These are phyloP conservation scores for Pseudopithomyces maydicus DNA, from an alignment of 2,329 filamentous ascomycete genomes.

Conservation along the genomic window DNA sequence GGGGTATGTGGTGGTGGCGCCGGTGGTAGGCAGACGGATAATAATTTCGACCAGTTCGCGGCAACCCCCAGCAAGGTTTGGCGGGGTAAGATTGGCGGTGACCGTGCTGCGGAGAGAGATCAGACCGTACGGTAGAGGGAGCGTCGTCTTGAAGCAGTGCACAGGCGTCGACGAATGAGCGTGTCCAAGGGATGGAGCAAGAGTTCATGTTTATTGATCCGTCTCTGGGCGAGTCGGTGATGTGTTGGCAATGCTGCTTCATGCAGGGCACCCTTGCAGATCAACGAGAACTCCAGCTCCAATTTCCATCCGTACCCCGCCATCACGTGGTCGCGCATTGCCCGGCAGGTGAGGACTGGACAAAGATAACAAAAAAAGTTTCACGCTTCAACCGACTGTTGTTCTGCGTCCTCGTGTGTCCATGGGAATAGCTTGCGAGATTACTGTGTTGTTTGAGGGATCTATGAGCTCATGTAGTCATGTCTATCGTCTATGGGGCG, in stretches of 20 bases:
- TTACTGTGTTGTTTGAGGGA: background rate
- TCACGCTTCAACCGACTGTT: no score
- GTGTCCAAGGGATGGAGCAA: conserved; percentile 36
- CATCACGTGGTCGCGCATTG: conserved; percentile 14
- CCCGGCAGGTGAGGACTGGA: no score
- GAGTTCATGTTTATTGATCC: conserved; percentile 20
- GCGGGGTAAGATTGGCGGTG: conserved; percentile 11
- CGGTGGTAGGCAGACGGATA: background rate
- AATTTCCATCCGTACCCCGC: background rate
- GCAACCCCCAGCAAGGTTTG: background rate
- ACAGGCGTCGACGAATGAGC: conserved; percentile 31
- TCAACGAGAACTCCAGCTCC: background rate
- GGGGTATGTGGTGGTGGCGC: background rate
- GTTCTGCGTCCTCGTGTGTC: background rate
- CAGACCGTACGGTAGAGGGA: conserved; percentile 21
- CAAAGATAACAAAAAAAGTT: no score
- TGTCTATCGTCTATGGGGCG: conserved; percentile 12
- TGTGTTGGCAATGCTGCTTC: conserved; percentile 41
- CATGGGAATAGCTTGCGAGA: background rate
- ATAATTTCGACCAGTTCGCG: conserved; percentile 4
- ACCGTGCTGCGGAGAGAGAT: conserved; percentile 11
- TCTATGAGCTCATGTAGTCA: conserved; percentile 1
- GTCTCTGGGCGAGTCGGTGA: conserved; percentile 34
- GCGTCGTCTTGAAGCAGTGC: conserved; percentile 11
- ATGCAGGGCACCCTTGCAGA: conserved; percentile 23